These are phyloP conservation scores for Kwoniella newhampshirensis DNA, from an alignment of 768 basidiomycete species.

Conservation along the genomic window DNA sequence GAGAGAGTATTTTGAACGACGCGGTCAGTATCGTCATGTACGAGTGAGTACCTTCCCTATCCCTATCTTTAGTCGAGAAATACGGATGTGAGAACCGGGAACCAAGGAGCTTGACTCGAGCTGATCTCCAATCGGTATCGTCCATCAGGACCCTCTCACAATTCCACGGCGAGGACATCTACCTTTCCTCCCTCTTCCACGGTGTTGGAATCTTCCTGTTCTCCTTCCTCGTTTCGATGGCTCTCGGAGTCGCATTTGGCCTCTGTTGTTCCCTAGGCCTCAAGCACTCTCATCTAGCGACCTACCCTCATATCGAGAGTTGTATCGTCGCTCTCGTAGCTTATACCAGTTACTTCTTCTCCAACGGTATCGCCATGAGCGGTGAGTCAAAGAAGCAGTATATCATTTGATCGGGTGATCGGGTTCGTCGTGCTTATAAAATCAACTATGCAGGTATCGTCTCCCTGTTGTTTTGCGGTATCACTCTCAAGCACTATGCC, in stretches of 20 bases:
- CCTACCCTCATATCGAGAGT: conserved; percentile 86
- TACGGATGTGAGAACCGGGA: background rate
- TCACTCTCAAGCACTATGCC: conserved; percentile 99
- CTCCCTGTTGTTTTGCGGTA: conserved; percentile 95
- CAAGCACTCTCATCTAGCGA: conserved; percentile 84
- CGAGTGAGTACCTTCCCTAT: conserved; percentile 66
- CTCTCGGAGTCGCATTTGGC: conserved; percentile 86
- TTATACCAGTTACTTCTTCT: conserved; percentile 98
- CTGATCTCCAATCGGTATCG: background rate
- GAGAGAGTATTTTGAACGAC: conserved; percentile 94
- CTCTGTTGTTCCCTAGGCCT: conserved; percentile 85
- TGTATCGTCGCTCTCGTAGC: conserved; percentile 91
- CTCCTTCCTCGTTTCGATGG: conserved; percentile 92
- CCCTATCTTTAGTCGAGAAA: background rate
- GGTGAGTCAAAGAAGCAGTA: conserved; percentile 47
- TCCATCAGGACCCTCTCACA: conserved; percentile 74
- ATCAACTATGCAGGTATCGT: conserved; percentile 70
- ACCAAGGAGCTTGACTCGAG: background rate
- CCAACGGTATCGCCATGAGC: conserved; percentile 84
- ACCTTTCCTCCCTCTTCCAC: conserved; percentile 83
- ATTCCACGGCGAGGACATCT: conserved; percentile 85
- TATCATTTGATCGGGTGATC: background rate
- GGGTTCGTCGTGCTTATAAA: background rate
- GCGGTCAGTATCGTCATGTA: conserved; percentile 99
- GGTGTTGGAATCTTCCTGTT: conserved; percentile 97